Base-by-base conservation (phyloP, 306 rosid species). In the Vicia villosa region DNA sequence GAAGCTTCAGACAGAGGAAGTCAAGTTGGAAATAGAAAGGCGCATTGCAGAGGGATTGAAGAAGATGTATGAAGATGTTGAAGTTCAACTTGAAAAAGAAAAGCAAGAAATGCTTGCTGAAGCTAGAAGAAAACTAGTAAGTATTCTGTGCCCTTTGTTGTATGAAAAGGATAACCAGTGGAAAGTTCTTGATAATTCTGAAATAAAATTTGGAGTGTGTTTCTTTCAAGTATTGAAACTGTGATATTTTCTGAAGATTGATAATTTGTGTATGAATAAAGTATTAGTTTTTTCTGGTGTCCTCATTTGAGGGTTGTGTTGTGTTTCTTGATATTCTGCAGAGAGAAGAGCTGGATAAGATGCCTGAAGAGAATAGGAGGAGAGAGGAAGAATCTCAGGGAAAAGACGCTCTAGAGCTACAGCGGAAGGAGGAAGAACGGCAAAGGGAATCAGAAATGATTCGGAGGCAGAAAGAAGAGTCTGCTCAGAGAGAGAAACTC, bases 311-410 rank as follows among this genome's bases (percentile, higher is more conserved):
- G 30, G 21, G 10, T 49, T 72, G 17, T 78, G 28, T 78, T 74
- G 43, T 56, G 66, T 45, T 74, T 75, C 45, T 16, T 52, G 45
- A 55, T 37, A 58, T 66, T n/a, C 21, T 57, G 38, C 79, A 95
- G 80, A 89, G 87, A 69, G 96, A 91, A 79, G 99, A 95, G 80
- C 77, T 91, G 63, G 96, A 91, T 79, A 85, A 65, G 79, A 87
- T 91, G 96, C 87, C 87, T 37, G 99, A 91, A 86, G 99, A 91
- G 82, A 91, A 83, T 56, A 82, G 83, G 66, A 83, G 97, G 85
- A 87, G 89, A 78, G 87, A 87, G 55, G 99, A 91, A 82, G 96
- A 91, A 73, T 57, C 96, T 69, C 96, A 91, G 75, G 82, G 96
- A 77, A 89, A 79, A 73, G 99, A 95, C 74, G 96, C 96, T 63